phyloP scores from a whole-genome alignment of 495 filamentous ascomycete genomes.

The Penicillium coffeae region DNA sequence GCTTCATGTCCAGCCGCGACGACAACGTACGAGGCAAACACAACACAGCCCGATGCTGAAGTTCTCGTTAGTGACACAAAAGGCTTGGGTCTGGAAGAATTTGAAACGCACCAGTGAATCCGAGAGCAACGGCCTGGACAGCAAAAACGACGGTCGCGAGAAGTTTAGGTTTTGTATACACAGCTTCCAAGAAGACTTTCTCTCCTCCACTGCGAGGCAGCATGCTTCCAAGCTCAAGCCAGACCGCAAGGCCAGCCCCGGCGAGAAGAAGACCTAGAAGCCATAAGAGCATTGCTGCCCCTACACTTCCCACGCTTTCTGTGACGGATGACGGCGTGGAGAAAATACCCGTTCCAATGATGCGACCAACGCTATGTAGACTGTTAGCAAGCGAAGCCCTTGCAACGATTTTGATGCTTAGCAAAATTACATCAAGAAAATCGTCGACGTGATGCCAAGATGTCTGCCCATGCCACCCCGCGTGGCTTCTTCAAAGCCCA shows the following conservation, averaged over 20 bases:
- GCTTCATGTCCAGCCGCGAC: conserved; percentile 25
- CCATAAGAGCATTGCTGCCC: conserved; percentile 60
- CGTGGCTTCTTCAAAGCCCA: conserved; percentile 11
- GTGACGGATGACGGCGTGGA: conserved; percentile 63
- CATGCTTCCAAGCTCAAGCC: conserved; percentile 65
- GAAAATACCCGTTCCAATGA: conserved; percentile 71
- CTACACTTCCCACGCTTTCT: conserved; percentile 59
- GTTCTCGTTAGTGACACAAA: not conserved
- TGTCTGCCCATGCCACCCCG: conserved; percentile 25
- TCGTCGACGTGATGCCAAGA: conserved; percentile 39
- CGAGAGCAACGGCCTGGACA: conserved; percentile 59
- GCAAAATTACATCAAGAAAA: conserved; percentile 36
- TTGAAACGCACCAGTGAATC: conserved; percentile 55
- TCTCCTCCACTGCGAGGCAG: conserved; percentile 62
- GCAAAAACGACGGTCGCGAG: conserved; percentile 62
- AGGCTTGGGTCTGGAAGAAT: no score
- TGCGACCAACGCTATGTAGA: conserved; percentile 49
- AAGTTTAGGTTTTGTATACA: conserved; percentile 60
- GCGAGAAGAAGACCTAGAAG: conserved; percentile 55
- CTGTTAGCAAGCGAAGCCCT: not conserved
- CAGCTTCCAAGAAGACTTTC: conserved; percentile 72
- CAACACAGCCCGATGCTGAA: conserved; percentile 25
- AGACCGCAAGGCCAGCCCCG: conserved; percentile 55
- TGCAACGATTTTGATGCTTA: not conserved
- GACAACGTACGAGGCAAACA: conserved; percentile 38